These are phyloP conservation scores for Aspergillus neoniger DNA, from an alignment of 2,329 filamentous ascomycete genomes.

Conservation along the genomic window DNA sequence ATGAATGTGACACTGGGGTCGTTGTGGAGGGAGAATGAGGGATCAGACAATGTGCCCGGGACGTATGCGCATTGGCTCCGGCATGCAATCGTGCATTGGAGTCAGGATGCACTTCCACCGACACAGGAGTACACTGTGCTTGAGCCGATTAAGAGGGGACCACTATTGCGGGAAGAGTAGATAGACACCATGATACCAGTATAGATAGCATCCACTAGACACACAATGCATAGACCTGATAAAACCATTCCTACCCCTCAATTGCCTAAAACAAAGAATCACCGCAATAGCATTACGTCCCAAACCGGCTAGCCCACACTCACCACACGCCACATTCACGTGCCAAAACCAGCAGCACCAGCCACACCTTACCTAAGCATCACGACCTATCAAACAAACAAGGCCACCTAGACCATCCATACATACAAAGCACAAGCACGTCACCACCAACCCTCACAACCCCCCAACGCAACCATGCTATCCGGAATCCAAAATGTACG, in stretches of 20 bases:
- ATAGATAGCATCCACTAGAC: neutral
- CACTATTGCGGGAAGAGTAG: neutral
- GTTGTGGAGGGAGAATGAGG: constrained; percentile 1
- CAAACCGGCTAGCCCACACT: no score
- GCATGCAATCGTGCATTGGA: constrained; percentile 5
- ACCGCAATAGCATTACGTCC: no score
- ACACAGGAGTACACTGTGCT: neutral
- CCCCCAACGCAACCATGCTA: constrained; percentile 58
- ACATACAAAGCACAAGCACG: neutral
- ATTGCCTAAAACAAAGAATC: neutral
- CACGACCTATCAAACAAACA: neutral
- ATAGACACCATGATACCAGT: neutral
- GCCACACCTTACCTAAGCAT: neutral
- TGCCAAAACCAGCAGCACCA: neutral
- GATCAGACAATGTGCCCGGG: constrained; percentile 3
- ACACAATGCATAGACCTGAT: neutral
- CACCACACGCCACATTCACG: no score
- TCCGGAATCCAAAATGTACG: constrained; percentile 68
- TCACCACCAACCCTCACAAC: neutral
- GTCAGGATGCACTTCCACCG: constrained; percentile 3
- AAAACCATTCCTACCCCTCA: neutral
- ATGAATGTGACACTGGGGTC: constrained; percentile 1
- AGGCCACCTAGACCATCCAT: neutral
- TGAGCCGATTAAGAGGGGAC: neutral
- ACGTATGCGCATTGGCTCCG: constrained; percentile 9